A percentile compares a stretch with the other conserved stretches of the same genome.
These are phyloP conservation scores for Klebsormidium nitens DNA, from an alignment of 139 green algal species.

Conservation along the genomic window DNA sequence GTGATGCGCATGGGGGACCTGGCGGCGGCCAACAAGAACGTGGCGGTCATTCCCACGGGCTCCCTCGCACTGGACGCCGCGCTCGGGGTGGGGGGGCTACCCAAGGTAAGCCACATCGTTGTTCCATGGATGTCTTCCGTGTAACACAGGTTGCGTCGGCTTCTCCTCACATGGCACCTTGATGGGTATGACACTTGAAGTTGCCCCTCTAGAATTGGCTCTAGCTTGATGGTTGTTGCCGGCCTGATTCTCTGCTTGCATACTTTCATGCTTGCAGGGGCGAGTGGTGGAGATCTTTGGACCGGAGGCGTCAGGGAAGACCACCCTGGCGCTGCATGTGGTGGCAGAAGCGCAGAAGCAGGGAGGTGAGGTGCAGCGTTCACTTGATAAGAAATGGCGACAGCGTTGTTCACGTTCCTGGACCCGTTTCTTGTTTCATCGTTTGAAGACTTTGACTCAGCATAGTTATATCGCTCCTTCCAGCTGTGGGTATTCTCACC, in stretches of 20 bases:
- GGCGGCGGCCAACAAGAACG: not conserved
- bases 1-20: constrained; percentile 5
- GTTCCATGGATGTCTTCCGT: not conserved
- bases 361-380: too few species aligned
- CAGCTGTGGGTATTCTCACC: too few species aligned
- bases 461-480: too few species aligned
- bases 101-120: constrained; percentile 7
- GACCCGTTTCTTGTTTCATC: too few species aligned
- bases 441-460: too few species aligned
- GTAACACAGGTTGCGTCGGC: too few species aligned
- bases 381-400: too few species aligned
- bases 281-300: constrained; percentile 74
- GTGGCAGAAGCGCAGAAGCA: too few species aligned
- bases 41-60: constrained; percentile 17
- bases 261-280: constrained; percentile 37
- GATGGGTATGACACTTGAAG: too few species aligned
- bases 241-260: not conserved
- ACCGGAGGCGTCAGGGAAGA: constrained; percentile 90
- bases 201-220: not conserved
- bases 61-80: constrained; percentile 17
- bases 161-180: too few species aligned
- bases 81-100: constrained; percentile 28
- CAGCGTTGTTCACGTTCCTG: too few species aligned
- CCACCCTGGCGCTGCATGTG: constrained; percentile 88
- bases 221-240: not conserved